A percentile compares a stretch with the other conserved stretches of the same genome.
phyloP scores from a whole-genome alignment of 148 eudicot species.

The Linanthus parryae region DNA sequence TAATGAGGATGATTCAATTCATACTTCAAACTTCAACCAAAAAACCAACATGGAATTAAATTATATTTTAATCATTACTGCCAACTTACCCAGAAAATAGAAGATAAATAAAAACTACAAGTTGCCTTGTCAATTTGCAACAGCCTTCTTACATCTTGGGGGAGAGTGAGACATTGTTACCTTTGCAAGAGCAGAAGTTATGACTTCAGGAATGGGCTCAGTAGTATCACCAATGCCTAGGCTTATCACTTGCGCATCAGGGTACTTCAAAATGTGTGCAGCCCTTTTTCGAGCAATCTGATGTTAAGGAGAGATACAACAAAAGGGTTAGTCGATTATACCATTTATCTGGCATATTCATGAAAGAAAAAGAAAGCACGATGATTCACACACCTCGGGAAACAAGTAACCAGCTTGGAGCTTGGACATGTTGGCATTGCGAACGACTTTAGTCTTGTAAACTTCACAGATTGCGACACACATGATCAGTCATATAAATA shows the following conservation, averaged over 20 bases:
- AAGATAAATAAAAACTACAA: too few species aligned
- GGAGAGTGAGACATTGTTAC: too few species aligned
- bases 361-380: background rate
- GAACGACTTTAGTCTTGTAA: conserved; percentile 68
- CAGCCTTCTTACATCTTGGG: too few species aligned
- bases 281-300: conserved; percentile 77
- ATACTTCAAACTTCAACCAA: too few species aligned
- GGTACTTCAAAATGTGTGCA: conserved; percentile 67
- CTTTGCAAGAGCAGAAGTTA: conserved; percentile 89
- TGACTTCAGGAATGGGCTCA: conserved; percentile 90
- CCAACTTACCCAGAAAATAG: too few species aligned
- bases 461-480: conserved; percentile 24
- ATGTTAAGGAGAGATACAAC: too few species aligned
- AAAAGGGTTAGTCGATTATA: too few species aligned
- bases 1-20: too few species aligned
- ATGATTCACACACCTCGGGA: conserved; percentile 58
- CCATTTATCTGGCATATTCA: too few species aligned
- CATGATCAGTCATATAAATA: background rate
- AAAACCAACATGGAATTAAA: too few species aligned
- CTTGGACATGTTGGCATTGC: conserved; percentile 74
- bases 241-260: conserved; percentile 89
- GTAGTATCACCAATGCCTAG: conserved; percentile 95
- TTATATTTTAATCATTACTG: too few species aligned
- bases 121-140: too few species aligned
- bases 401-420: conserved; percentile 97